Evolutionary conservation across 805 yeast genomes (phyloP), one percentile per base, ranked within the genome.

Genomic region (Nakazawaea populi): DNA sequence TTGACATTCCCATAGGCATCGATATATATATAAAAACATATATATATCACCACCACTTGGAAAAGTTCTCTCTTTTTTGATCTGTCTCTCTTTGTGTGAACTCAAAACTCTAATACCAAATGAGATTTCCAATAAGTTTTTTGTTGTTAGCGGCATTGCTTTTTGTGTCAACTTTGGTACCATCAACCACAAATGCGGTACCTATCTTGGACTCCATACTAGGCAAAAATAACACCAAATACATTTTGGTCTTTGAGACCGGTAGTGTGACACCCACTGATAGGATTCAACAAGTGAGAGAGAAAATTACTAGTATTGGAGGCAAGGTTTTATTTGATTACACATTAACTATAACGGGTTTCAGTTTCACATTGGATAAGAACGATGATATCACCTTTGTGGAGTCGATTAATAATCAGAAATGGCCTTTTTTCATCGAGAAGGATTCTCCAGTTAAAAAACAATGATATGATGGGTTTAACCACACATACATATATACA

Each of bases 271-370:
- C 56, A 5, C 56, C 56, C n/a, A 30, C 32, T 34, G 47, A 48
- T 30, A 29, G 49, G 35, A 60, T 72, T 12, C 57, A 61, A 5
- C 59, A 60, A 4, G 63, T 76, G 8, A 71, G 67, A 46, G 49
- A 59, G 10, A 56, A 65, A 34, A 65, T 77, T 30, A 55, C 61
- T 39, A 58, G 60, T 10, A 52, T 73, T 6, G 80, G 80, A 6
- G 82, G 78, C 4, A 57, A 54, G 14, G 69, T 79, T 45, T 71
- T 72, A 14, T 76, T 75, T 55, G 80, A 76, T 52, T 77, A 75
- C 61, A 59, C 65, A 46, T 67, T 72, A 3, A 66, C 76, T 10
- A 62, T 77, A 40, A 72, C 75, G 50, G 83, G 83, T 1, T 76
- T 77, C 59, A 66, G 78, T 6, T 66, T 75, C 50, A 64, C 64